Base-by-base conservation (phyloP, 768 basidiomycete species). In the Chalciporus piperatus region DNA sequence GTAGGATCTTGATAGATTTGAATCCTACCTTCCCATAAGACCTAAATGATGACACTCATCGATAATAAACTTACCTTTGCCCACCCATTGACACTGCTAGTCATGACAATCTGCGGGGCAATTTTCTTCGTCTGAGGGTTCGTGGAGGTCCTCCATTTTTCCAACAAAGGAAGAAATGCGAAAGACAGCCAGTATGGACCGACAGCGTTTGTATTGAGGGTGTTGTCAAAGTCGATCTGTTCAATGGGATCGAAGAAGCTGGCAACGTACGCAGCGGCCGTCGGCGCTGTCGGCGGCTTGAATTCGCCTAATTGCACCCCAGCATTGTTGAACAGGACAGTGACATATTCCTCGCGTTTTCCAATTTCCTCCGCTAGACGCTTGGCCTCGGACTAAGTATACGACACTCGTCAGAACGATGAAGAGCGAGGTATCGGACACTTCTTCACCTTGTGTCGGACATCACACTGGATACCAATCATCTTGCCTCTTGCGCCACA, bases 151-250 rank as follows among this genome's bases (percentile, higher is more conserved):
- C 75, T 75, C 74, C 76, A 75, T 47, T 73, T 74, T 56, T 77
- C 76, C 6, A 81, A 67, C 0, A 82, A 65, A 6, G 78, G 79
- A 3, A 82, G 67, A 66, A 80, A 79, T n/a, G 80, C 79, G 56
- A 80, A 77, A 0, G 79, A 75, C 17, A 80, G 67, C 76, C 80
- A 83, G 61, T 79, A 80, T 6, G 79, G 75, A 1, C 73, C 76
- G 10, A 74, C 67, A 0, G 74, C 71, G 54, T 77, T 77, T 16
- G 74, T 73, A 50, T 65, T 63, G 25, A 72, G 41, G 14, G 57
- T 58, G 41, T 73, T 64, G 50, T 68, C 59, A 50, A 78, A 78
- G 14, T 66, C 58, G 4, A 73, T 68, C 33, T 74, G 64, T 5
- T 70, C 46, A 35, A 77, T 59, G 3, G 61, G 55, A 43, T 75